phyloP scores from a whole-genome alignment of 1,284 basidiomycete genomes.

The Porodaedalea pini region DNA sequence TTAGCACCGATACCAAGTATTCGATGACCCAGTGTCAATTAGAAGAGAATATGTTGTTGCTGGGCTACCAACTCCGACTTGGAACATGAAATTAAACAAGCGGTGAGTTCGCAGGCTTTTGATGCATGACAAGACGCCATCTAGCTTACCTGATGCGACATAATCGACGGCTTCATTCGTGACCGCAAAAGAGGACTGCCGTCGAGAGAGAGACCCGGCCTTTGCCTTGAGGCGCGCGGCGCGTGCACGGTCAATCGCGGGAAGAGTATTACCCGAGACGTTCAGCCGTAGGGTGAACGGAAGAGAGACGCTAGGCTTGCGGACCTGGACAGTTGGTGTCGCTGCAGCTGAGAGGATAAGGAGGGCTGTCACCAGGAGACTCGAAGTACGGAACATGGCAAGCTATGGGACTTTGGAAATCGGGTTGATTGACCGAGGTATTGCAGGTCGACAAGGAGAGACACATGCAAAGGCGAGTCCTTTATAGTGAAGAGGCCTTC shows the following conservation, averaged over 20 bases:
- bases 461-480: too few species aligned
- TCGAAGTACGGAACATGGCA: too few species aligned
- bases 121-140: too few species aligned
- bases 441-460: too few species aligned
- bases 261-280: background rate
- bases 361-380: background rate
- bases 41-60: conserved; percentile 19
- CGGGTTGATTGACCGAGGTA: too few species aligned
- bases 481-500: too few species aligned
- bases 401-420: too few species aligned
- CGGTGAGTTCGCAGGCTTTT: too few species aligned
- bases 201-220: background rate
- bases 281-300: conserved; percentile 12
- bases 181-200: conserved; percentile 9
- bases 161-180: conserved; percentile 13
- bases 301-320: conserved; percentile 6
- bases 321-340: conserved; percentile 10
- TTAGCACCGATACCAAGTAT: too few species aligned
- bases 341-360: background rate
- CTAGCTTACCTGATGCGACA: too few species aligned
- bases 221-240: background rate
- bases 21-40: conserved; percentile 24
- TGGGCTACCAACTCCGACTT: conserved; percentile 20
- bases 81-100: too few species aligned
- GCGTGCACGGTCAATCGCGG: conserved; percentile 14